A percentile compares a stretch with the other conserved stretches of the same genome.
These are phyloP conservation scores for Coccinonectria pachysandricola DNA, from an alignment of 2,329 filamentous ascomycete genomes.

Conservation along the genomic window DNA sequence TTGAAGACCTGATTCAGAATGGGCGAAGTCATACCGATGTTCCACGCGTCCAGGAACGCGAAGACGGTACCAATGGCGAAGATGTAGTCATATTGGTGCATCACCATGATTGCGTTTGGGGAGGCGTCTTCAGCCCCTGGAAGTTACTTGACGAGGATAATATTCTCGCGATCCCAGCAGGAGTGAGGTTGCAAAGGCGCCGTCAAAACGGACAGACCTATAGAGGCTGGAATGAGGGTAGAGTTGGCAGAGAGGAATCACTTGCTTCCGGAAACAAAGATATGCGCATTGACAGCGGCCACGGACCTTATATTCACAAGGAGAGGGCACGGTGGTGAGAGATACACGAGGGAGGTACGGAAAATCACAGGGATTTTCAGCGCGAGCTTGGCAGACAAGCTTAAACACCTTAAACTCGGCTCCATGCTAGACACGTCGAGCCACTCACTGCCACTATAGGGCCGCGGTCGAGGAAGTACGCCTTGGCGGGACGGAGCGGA, in stretches of 20 bases:
- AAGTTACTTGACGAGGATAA: background rate
- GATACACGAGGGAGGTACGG: too few species aligned
- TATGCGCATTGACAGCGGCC: background rate
- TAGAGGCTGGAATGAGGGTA: background rate
- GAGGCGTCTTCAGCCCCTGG: background rate
- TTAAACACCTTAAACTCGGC: too few species aligned
- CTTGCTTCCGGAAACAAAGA: background rate
- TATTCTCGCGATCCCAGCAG: too few species aligned
- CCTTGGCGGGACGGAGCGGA: too few species aligned
- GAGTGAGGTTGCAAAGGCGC: too few species aligned
- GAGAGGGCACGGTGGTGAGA: background rate
- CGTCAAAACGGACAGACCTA: background rate
- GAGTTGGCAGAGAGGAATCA: background rate
- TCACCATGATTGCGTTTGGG: slow-evolving; percentile 9
- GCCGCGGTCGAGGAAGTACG: too few species aligned
- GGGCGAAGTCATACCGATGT: slow-evolving; percentile 37
- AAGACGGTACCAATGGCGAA: slow-evolving; percentile 56
- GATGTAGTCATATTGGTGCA: slow-evolving; percentile 50
- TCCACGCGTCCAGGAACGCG: slow-evolving; percentile 54
- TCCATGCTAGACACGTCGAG: too few species aligned
- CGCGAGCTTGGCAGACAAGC: background rate
- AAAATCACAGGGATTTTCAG: background rate
- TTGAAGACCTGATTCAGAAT: background rate
- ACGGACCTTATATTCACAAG: background rate
- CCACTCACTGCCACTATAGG: too few species aligned